These are phyloP conservation scores for Allium cepa DNA, from an alignment of 106 monocot genomes.

Conservation along the genomic window DNA sequence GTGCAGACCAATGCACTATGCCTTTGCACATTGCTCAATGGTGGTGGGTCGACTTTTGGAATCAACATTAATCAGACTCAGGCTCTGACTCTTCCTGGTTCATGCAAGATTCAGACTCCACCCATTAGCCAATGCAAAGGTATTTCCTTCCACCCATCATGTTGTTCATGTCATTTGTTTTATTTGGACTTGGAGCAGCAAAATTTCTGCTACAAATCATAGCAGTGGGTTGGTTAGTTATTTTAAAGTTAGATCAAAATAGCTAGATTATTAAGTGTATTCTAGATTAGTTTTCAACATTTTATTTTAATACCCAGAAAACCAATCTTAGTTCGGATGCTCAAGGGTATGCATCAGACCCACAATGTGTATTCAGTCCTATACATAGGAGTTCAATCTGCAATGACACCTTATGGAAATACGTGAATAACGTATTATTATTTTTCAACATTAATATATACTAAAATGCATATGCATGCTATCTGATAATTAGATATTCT, in stretches of 20 bases:
- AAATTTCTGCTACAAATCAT: neutral
- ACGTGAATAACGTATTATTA: too few species aligned
- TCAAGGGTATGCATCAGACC: too few species aligned
- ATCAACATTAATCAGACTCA: slow-evolving; percentile 22
- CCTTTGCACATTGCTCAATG: slow-evolving; percentile 24
- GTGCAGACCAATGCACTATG: slow-evolving; percentile 27
- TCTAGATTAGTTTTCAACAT: neutral
- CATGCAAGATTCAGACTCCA: slow-evolving; percentile 26
- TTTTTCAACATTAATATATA: too few species aligned
- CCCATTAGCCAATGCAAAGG: slow-evolving; percentile 52
- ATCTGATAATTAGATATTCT: too few species aligned
- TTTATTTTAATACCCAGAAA: neutral
- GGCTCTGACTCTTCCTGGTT: slow-evolving; percentile 18
- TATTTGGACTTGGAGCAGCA: neutral
- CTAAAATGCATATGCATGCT: too few species aligned
- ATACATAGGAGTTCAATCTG: too few species aligned
- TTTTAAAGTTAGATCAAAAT: neutral
- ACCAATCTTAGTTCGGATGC: too few species aligned
- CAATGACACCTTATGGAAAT: too few species aligned
- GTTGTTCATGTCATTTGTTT: neutral
- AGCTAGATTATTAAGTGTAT: neutral
- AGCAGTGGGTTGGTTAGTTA: neutral
- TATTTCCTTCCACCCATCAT: slow-evolving; percentile 1
- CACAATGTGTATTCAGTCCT: too few species aligned
- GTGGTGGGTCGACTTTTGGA: slow-evolving; percentile 17